Base-by-base conservation (phyloP, 208 protist genomes). In the Angomonas deanei region DNA sequence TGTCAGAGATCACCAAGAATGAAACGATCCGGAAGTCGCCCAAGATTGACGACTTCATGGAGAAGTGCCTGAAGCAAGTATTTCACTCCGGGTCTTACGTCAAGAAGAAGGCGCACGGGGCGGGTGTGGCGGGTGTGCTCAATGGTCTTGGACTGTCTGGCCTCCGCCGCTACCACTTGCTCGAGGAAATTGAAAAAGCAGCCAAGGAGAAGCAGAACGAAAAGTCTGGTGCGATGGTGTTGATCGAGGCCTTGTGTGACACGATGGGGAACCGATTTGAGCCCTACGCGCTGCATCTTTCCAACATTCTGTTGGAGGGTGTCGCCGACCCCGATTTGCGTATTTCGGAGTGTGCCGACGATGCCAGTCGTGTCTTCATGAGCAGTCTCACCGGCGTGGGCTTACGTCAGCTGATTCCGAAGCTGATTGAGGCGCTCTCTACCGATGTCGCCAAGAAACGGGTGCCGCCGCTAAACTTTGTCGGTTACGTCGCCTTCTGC, bases 71-170 rank as follows among this genome's bases (percentile, higher is more conserved):
- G 53, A 96, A 96, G 79, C 86, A 93, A 65, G 67, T 76, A 28
- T 78, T 93, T 39, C 75, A 91, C 61, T 88, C 83, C 30, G 85
- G 86, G 58, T 92, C 84, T 17, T 96, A 96, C 74, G 76, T 92
- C 48, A 93, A 93, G 70, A 96, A 96, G 69, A 96, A 96, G 76
- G 90, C 90, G 58, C 90, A 96, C 71, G 90, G 86, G 27, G 92
- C 81, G 74, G 90, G 90, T 52, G 67, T 93, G 49, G 90, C 79
- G 8, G 90, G 90, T 31, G 87, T 96, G 47, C 70, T 96, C 24
- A 68, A 87, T 23, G 90, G 90, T n/a, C 70, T 90, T 26, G 90
- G 90, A 10, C 72, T 96, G 31, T 66, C 76, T 19, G 80, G 84
- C 17, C 55, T 96, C 23, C 68, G 80, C 28, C 84, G 85, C 28